Evolutionary conservation across 177 flowering plant species (phyloP), one percentile per base, ranked within the genome.

Genomic region (Telopea speciosissima): DNA sequence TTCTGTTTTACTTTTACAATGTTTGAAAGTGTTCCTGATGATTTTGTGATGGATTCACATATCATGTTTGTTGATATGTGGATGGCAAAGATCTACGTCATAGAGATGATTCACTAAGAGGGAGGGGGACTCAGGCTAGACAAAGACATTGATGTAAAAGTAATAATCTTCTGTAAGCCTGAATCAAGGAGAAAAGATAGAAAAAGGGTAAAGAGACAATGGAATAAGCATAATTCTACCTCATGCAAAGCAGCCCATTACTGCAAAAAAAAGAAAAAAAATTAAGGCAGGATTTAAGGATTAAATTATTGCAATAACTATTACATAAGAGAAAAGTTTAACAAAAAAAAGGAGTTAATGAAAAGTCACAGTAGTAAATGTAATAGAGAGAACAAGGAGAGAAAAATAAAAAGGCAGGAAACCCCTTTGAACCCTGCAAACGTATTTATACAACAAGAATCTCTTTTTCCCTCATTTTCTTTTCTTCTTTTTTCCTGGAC

Each of bases 361-460:
- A 31, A 63, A n/a, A 17, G 31, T 59, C 24, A 54, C 21, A 61
- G 36, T 68, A 63, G 23, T n/a, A 10, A 72, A 72, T 23, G 56
- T n/a, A 63, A 70, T 17, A 60, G 61, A 52, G 33, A 54, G 56
- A 72, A 16, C 28, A 33, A 49, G 22, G 68, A 58, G 26, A 24
- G 23, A 14, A 33, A 24, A 40, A 17, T n/a, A 23, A 4, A 44
- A 45, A 63, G n/a, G 28, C 28, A 67, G 49, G 54, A 63, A 44
- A 63, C 69, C 70, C 71, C 68, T 31, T 71, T 24, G 21, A 66
- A 40, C 56, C 62, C 68, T 22, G 22, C 65, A 36, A 62, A 65
- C 58, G 62, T 62, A 66, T 62, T 70, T 77, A 75, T 77, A 77
- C 79, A 73, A 40, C 36, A 64, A 68, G 23, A 4, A 17, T 8